Percentiles rank a stretch among this genome's conserved stretches.
phyloP scores from a whole-genome alignment of 257 asterid genomes.

The Fraxinus anomala region DNA sequence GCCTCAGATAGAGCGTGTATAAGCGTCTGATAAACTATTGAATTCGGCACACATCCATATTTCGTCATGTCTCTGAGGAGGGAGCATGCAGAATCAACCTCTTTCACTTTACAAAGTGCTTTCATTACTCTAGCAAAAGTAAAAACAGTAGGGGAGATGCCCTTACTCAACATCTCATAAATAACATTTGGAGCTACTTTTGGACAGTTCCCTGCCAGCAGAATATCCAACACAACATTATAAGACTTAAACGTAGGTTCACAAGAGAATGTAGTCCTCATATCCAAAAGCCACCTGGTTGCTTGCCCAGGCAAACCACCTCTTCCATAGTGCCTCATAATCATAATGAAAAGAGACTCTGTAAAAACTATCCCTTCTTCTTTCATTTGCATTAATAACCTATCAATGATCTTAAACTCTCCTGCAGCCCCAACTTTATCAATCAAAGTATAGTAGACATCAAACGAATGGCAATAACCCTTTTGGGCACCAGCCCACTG shows the following conservation, averaged over 20 bases:
- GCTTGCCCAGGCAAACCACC: conserved; percentile 95
- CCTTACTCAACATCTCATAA: conserved; percentile 84
- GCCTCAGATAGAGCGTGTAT: conserved; percentile 63
- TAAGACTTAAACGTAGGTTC: conserved; percentile 85
- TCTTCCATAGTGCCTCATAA: conserved; percentile 85
- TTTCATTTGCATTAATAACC: conserved; percentile 77
- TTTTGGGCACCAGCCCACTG: conserved; percentile 66
- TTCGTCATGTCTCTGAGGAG: conserved; percentile 95
- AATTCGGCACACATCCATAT: conserved; percentile 89
- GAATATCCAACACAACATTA: conserved; percentile 70
- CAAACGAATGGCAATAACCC: conserved; percentile 69
- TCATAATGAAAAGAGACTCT: conserved; percentile 72
- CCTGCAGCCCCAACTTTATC: conserved; percentile 64
- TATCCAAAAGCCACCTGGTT: conserved; percentile 76
- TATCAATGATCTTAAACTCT: conserved; percentile 68
- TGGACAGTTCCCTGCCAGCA: conserved; percentile 74
- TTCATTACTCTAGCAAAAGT: conserved; percentile 76
- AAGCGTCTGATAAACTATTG: conserved; percentile 81
- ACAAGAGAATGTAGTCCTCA: conserved; percentile 65
- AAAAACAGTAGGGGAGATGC: conserved; percentile 70
- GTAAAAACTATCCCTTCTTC: conserved; percentile 62
- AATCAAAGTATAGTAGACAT: conserved; percentile 66
- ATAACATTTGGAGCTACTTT: conserved; percentile 86
- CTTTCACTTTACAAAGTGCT: conserved; percentile 73
- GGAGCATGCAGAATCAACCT: conserved; percentile 76